Percentiles rank a stretch among this genome's conserved stretches.
Evolutionary conservation across 202 grass and related monocot genomes (phyloP).

Genomic region (Panicum hallii): DNA sequence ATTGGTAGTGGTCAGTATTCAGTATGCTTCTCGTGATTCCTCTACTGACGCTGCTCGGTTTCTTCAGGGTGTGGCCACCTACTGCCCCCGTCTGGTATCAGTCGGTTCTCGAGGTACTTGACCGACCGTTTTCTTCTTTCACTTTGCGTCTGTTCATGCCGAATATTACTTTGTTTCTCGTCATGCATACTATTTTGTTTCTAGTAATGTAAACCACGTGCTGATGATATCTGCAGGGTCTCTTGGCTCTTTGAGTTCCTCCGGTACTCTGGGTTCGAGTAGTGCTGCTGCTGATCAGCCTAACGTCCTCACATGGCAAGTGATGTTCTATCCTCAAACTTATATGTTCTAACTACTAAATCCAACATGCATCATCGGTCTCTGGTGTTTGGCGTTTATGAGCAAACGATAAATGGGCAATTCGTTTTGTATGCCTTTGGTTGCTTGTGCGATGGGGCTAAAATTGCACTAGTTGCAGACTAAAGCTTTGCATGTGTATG

Average conservation of each 20-base stretch:
- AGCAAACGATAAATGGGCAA: neutral
- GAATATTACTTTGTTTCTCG: neutral
- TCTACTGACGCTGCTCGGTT: constrained; percentile 21
- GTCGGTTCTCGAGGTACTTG: constrained; percentile 76
- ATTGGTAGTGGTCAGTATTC: neutral
- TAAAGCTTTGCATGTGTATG: neutral
- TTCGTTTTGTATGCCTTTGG: constrained; percentile 5
- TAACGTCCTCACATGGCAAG: constrained; percentile 79
- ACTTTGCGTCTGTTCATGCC: neutral
- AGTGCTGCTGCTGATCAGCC: constrained; percentile 29
- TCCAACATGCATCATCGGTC: neutral
- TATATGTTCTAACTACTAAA: neutral
- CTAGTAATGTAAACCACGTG: neutral
- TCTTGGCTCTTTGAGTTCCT: constrained; percentile 78
- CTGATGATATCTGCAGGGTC: constrained; percentile 63
- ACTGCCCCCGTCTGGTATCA: constrained; percentile 83
- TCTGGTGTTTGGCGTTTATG: neutral
- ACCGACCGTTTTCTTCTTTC: neutral
- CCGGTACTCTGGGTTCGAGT: constrained; percentile 49
- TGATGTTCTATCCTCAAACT: constrained; percentile 17
- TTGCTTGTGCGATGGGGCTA: constrained; percentile 14
- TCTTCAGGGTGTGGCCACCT: constrained; percentile 75
- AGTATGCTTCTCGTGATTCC: neutral
- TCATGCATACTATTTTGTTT: neutral
- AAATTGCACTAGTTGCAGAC: neutral